phyloP scores from a whole-genome alignment of 2,329 filamentous ascomycete genomes.

The Cladophialophora carrionii region DNA sequence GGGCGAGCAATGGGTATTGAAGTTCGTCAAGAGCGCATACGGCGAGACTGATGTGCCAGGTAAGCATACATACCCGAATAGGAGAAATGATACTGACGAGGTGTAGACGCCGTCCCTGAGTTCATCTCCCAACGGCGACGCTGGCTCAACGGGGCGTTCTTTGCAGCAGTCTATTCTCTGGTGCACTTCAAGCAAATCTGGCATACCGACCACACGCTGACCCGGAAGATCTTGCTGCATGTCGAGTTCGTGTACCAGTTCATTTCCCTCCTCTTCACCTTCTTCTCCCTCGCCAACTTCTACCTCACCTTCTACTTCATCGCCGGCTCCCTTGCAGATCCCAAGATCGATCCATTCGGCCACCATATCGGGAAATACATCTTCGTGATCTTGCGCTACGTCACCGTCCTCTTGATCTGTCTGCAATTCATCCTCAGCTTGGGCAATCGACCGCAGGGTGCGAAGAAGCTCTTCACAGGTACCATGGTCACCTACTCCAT shows the following conservation, averaged over 20 bases:
- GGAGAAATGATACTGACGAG: slow-evolving; percentile 5
- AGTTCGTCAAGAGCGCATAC: slow-evolving; percentile 94
- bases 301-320: slow-evolving; percentile 99
- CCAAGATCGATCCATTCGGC: slow-evolving; percentile 83
- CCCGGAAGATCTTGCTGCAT: slow-evolving; percentile 87
- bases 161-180: slow-evolving; percentile 95
- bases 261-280: slow-evolving; percentile 90
- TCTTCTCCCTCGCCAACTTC: slow-evolving; percentile 98
- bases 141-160: slow-evolving; percentile 99
- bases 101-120: slow-evolving; percentile 83
- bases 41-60: slow-evolving; percentile 97
- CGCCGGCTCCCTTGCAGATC: slow-evolving; percentile 82
- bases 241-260: slow-evolving; percentile 96
- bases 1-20: slow-evolving; percentile 93
- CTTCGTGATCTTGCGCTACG: slow-evolving; percentile 84
- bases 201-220: slow-evolving; percentile 85
- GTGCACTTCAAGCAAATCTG: slow-evolving; percentile 94
- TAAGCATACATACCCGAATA: slow-evolving; percentile 53
- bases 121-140: slow-evolving; percentile 95
- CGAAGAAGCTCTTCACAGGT: slow-evolving; percentile 83
- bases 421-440: slow-evolving; percentile 96
- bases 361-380: slow-evolving; percentile 81
- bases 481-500: slow-evolving; percentile 88
- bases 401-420: slow-evolving; percentile 82
- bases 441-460: slow-evolving; percentile 93